Percentiles rank a stretch among this genome's conserved stretches.
phyloP scores from a whole-genome alignment of 495 filamentous ascomycete genomes.

The Xylaria flabelliformis region DNA sequence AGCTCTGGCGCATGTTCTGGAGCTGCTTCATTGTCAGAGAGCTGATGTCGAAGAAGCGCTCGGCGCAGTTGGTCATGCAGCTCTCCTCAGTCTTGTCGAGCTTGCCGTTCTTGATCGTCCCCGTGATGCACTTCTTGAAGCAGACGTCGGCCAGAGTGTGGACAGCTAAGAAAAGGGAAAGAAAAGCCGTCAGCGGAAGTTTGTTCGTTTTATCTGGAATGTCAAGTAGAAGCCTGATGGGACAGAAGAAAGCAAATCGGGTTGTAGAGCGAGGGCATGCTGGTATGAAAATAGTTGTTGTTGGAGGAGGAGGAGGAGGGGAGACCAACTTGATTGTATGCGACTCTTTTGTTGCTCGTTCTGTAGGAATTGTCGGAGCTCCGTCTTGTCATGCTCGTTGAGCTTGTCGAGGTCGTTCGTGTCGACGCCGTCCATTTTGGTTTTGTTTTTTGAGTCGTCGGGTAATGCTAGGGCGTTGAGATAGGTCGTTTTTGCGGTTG shows the following conservation, averaged over 20 bases:
- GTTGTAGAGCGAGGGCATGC: too few species aligned
- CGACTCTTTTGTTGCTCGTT: conserved; percentile 82
- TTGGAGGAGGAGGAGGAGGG: neutral
- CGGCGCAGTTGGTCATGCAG: conserved; percentile 90
- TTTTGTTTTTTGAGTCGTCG: neutral
- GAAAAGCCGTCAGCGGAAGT: neutral
- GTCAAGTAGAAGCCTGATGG: neutral
- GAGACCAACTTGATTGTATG: conserved; percentile 78
- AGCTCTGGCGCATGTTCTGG: conserved; percentile 51
- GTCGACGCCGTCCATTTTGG: conserved; percentile 49
- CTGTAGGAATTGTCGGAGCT: conserved; percentile 80
- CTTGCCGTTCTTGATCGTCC: conserved; percentile 66
- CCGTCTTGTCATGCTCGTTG: conserved; percentile 80
- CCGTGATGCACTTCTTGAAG: conserved; percentile 86
- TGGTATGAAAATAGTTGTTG: too few species aligned
- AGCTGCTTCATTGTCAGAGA: conserved; percentile 80
- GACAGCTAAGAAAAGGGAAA: conserved; percentile 20
- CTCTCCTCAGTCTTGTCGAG: conserved; percentile 77
- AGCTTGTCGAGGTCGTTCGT: conserved; percentile 69
- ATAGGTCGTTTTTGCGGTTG: neutral
- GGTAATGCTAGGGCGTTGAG: neutral
- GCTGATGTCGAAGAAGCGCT: conserved; percentile 91
- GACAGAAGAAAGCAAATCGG: neutral
- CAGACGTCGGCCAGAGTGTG: conserved; percentile 87
- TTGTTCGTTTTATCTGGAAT: neutral